These are phyloP conservation scores for Evansstolkia leycettana DNA, from an alignment of 495 filamentous ascomycete genomes.

Conservation along the genomic window DNA sequence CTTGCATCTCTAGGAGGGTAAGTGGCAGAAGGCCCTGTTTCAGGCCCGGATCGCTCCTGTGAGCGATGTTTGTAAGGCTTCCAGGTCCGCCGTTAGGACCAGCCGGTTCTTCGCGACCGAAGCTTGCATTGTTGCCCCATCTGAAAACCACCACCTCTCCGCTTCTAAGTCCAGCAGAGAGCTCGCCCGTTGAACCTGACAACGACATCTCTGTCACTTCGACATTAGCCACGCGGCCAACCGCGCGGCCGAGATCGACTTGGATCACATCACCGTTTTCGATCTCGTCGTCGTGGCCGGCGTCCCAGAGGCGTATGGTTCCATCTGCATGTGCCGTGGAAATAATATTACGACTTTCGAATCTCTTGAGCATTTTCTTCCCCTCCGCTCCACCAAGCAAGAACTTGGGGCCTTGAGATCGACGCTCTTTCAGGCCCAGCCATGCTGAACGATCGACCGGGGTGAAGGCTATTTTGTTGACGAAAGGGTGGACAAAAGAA, in stretches of 20 bases:
- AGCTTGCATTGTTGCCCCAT: conserved; percentile 68
- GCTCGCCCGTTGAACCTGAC: conserved; percentile 64
- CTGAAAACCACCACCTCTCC: conserved; percentile 82
- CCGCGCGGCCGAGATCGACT: conserved; percentile 73
- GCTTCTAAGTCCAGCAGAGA: conserved; percentile 65
- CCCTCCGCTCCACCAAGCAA: conserved; percentile 64
- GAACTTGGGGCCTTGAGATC: conserved; percentile 60
- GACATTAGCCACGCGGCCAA: conserved; percentile 66
- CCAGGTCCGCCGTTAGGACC: conserved; percentile 41
- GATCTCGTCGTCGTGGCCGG: conserved; percentile 80
- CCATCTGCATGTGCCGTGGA: conserved; percentile 81
- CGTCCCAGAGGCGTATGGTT: conserved; percentile 79
- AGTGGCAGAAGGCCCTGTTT: conserved; percentile 74
- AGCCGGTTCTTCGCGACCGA: conserved; percentile 41
- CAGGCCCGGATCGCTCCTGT: conserved; percentile 64
- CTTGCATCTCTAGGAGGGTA: conserved; percentile 67
- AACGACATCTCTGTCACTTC: conserved; percentile 65
- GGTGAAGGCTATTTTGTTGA: conserved; percentile 54
- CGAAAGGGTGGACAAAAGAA: conserved; percentile 77
- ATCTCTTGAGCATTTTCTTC: conserved; percentile 53
- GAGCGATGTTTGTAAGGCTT: conserved; percentile 56
- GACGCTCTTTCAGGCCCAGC: conserved; percentile 76
- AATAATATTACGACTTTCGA: conserved; percentile 68
- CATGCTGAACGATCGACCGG: conserved; percentile 64
- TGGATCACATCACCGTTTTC: conserved; percentile 76